Percentiles rank a stretch among this genome's conserved stretches.
Evolutionary conservation across 768 basidiomycete genomes (phyloP).

Genomic region (Strobilomyces dryophilus): DNA sequence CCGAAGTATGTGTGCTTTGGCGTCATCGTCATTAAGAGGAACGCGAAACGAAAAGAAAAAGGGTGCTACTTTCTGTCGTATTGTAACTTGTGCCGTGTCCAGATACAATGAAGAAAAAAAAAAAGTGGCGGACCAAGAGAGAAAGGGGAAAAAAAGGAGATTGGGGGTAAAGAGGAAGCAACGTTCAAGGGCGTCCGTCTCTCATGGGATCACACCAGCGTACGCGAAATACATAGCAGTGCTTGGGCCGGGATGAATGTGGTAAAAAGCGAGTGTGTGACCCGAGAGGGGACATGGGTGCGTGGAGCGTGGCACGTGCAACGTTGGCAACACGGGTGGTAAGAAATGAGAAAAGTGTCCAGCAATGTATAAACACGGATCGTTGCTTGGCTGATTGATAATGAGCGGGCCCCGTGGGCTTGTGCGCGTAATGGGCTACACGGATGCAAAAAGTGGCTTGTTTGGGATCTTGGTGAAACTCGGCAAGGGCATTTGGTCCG

Average conservation of each 20-base stretch:
- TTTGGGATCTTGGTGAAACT: constrained; percentile 8
- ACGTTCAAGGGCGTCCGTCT: constrained; percentile 25
- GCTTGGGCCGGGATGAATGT: constrained; percentile 8
- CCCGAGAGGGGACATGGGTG: constrained; percentile 4
- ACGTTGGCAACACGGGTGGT: constrained; percentile 15
- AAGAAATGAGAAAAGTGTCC: constrained; percentile 22
- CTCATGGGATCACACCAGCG: constrained; percentile 19
- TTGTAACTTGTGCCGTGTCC: constrained; percentile 23
- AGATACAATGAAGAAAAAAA: constrained; percentile 7
- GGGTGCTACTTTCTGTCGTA: constrained; percentile 22
- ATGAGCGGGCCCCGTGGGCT: constrained; percentile 23
- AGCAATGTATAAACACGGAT: constrained; percentile 17
- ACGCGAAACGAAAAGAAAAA: constrained; percentile 6
- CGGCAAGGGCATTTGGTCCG: constrained; percentile 18
- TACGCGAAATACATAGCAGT: constrained; percentile 23
- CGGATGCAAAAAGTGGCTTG: constrained; percentile 12
- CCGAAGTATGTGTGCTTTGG: background rate
- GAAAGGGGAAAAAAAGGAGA: background rate
- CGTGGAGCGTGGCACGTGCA: constrained; percentile 6
- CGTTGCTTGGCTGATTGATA: constrained; percentile 21
- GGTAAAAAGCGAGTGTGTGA: constrained; percentile 22
- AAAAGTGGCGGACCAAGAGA: constrained; percentile 5
- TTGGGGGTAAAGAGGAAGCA: constrained; percentile 1
- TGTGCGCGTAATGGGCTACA: constrained; percentile 18
- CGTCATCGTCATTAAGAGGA: constrained; percentile 25